Evolutionary conservation across 768 basidiomycete genomes (phyloP), one percentile per base, ranked within the genome.

Genomic region (Chalciporus sphaerocephalus): DNA sequence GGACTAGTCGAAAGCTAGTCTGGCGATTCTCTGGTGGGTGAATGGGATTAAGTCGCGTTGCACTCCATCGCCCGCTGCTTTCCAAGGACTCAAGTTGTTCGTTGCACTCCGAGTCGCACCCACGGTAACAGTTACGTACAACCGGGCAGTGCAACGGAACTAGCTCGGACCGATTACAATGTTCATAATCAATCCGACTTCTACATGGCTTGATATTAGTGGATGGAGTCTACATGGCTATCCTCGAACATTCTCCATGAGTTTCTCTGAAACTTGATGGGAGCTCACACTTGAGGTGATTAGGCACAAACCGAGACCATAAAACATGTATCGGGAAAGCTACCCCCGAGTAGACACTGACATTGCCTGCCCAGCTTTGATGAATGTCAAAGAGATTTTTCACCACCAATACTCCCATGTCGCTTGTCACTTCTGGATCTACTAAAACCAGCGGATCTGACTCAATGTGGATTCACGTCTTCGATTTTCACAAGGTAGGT

Each of bases 401-500:
- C 18, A 37, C 36, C 36, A 37, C 6, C 18, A 21, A 23, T 21
- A 5, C 47, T 57, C 57, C 42, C 52, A 58, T 38, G 46, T n/a
- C n/a, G n/a, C 38, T 33, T 42, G 18, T n/a, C 16, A 23, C 20
- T 34, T 24, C n/a, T 21, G 15, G 13, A 24, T 38, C 20, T 25
- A 38, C 44, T 22, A 30, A 17, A n/a, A 37, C 41, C 38, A 33
- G 54, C 41, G 36, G 56, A 38, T 39, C 32, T 38, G 38, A 43
- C 48, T 44, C 46, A 15, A 38, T 32, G 9, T 33, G 18, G 27
- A 16, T 35, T 48, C 48, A 62, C 48, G 48, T 58, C 46, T 53
- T 44, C 44, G 47, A 44, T 47, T 55, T 56, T 49, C 52, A 54
- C 59, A 61, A 54, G 47, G 36, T 45, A 42, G 44, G 42, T 47